Conservation (phyloP, 2,329 filamentous ascomycete species). For the Bipolaris victoriae region DNA sequence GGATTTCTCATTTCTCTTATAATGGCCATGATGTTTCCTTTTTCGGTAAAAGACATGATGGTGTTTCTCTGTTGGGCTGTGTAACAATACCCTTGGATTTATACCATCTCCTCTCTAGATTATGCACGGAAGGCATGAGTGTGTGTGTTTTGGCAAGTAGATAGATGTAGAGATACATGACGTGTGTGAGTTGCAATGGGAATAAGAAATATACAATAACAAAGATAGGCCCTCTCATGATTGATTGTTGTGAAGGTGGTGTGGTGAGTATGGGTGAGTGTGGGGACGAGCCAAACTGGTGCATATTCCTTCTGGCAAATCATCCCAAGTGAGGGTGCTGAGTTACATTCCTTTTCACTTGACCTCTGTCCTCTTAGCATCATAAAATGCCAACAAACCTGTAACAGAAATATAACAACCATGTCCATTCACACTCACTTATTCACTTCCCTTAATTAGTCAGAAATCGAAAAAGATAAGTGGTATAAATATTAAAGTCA, state of each 20-base stretch:
- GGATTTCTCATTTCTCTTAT: background rate
- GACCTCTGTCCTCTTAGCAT: background rate
- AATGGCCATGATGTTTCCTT: background rate
- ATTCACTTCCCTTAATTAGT: no score
- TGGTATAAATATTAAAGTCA: no score
- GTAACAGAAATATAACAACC: no score
- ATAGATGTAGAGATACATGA: background rate
- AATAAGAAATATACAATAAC: background rate
- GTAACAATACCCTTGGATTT: slow-evolving; percentile 12
- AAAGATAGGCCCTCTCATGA: no score
- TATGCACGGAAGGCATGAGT: background rate
- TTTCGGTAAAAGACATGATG: background rate
- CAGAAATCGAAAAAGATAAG: no score
- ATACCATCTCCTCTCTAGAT: slow-evolving; percentile 17
- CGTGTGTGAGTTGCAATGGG: background rate
- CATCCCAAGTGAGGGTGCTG: background rate
- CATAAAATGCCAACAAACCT: no score
- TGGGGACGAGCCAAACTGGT: background rate
- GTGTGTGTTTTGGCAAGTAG: background rate
- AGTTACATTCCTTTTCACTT: background rate
- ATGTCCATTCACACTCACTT: no score
- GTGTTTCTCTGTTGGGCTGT: background rate
- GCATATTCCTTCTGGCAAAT: background rate
- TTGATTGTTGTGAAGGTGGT: background rate
- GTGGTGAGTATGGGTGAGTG: background rate